phyloP scores from a whole-genome alignment of 495 filamentous ascomycete genomes.

The Lepraria neglecta region DNA sequence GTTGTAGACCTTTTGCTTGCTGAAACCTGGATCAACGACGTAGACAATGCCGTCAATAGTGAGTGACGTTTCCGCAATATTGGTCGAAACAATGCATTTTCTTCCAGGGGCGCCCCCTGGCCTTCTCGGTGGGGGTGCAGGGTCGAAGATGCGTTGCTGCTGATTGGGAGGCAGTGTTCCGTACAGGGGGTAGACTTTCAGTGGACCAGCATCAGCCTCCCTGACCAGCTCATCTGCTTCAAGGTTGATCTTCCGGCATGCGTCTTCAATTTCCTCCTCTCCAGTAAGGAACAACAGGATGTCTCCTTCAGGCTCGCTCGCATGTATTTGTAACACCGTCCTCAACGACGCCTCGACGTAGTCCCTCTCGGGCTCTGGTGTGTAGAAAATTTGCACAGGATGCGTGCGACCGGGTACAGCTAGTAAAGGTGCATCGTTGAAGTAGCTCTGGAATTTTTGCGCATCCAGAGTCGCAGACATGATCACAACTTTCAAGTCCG shows the following conservation, averaged over 20 bases:
- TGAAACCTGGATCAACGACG: conserved; percentile 97
- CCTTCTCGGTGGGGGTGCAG: conserved; percentile 64
- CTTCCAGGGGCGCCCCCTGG: conserved; percentile 78
- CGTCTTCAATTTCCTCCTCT: conserved; percentile 98
- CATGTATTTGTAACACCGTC: conserved; percentile 94
- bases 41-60: conserved; percentile 99
- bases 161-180: conserved; percentile 85
- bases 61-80: conserved; percentile 95
- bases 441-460: conserved; percentile 97
- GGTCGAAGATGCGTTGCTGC: conserved; percentile 93
- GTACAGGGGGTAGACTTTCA: conserved; percentile 90
- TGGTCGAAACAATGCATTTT: conserved; percentile 94
- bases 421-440: conserved; percentile 85
- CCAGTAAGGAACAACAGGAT: conserved; percentile 95
- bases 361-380: conserved; percentile 89
- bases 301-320: conserved; percentile 85
- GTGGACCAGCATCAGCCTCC: conserved; percentile 82
- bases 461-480: conserved; percentile 98
- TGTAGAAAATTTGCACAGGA: conserved; percentile 98
- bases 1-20: conserved; percentile 99
- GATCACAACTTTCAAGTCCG: conserved; percentile 92
- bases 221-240: conserved; percentile 87
- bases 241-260: conserved; percentile 78
- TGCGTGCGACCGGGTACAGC: conserved; percentile 94
- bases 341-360: conserved; percentile 93